Base-by-base conservation (phyloP, 805 yeast species). In the Candida manassasensis region DNA sequence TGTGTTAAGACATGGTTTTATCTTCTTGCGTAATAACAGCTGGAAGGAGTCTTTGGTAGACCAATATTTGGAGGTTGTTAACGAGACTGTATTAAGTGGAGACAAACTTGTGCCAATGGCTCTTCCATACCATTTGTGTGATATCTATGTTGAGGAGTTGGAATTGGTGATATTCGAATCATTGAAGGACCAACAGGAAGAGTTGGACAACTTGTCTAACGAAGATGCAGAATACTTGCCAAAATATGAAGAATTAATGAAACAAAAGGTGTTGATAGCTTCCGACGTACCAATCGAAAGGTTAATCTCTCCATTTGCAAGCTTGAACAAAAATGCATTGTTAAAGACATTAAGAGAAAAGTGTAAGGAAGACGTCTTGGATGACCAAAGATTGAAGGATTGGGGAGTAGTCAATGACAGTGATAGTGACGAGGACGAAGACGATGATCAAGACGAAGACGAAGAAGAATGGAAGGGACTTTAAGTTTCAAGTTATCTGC, bases 101-200 rank as follows among this genome's bases (percentile, higher is more conserved):
- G 79, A 76, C 43, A 55, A 60, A 25, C 71, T 73, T 43, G 66
- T 79, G 16, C 81, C 94, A 29, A 75, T 73, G 45, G 93, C 93
- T 16, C 71, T 93, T 35, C 81, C 95, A 12, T 77, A 84, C 55
- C 98, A 90, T 63, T 59, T 90, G 27, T 71, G 84, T 41, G 97
- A 93, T 60, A 77, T 93, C 5, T 79, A 77, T 53, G 57, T 84
- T 25, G 97, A 88, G 47, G 98, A 90, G 60, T 61, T 90, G 40
- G 95, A 84, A 50, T 72, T 71, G 42, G 74, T 81, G 2, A 53
- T 81, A 37, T 76, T 75, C 42, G 70, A 63, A 24, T 73, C 67
- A 6, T 52, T 63, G 35, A 67, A 69, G 26, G 71, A 67, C 19
- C 63, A 64, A 27, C 75, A 71, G 16, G 71, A 63, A 6, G 76